Base-by-base conservation (phyloP, 352 stramenopile species). In the Globisporangium radiosum region DNA sequence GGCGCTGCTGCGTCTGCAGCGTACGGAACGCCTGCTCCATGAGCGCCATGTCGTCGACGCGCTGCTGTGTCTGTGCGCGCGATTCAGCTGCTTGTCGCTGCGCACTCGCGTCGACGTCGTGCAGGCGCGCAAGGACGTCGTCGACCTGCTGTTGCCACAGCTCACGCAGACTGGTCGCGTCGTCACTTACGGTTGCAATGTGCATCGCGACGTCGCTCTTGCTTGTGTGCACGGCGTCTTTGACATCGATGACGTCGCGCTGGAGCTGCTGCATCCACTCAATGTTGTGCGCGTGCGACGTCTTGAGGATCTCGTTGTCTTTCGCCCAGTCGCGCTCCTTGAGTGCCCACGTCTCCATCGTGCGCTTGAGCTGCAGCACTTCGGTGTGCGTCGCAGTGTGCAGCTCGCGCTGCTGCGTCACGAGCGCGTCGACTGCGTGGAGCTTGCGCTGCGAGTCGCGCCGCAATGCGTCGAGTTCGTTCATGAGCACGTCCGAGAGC, bases 241-340 rank as follows among this genome's bases (percentile, higher is more conserved):
- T 93, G 37, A 83, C 69, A 44, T 90, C 79, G 70, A 88, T 89
- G 19, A 87, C 76, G 47, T 93, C 83, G 7, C 83, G 79, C 56
- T 93, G 83, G 55, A 93, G 62, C 65, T 90, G 76, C 56, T 93
- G 83, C 83, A 93, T 93, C 83, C 83, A 93, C 69, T 93, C 83
- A 43, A 91, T 57, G 55, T 93, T 89, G 64, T 91, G 83, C 44
- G 66, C 76, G 59, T 93, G 83, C n/a, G 78, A 89, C 1, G 78
- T 72, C 59, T 93, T 93, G 37, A 91, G 70, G 52, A 93, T 88
- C 61, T 93, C 83, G 43, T 91, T 91, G 56, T 93, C 83, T 62
- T 93, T 93, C 15, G 81, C 81, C 81, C 83, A 93, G 60, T 93
- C 81, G 25, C 83, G 76, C 71, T 93, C 83, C 53, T 93, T 93